These are phyloP conservation scores for Ophiostoma fasciatum DNA, from an alignment of 2,329 filamentous ascomycete species.

Conservation along the genomic window DNA sequence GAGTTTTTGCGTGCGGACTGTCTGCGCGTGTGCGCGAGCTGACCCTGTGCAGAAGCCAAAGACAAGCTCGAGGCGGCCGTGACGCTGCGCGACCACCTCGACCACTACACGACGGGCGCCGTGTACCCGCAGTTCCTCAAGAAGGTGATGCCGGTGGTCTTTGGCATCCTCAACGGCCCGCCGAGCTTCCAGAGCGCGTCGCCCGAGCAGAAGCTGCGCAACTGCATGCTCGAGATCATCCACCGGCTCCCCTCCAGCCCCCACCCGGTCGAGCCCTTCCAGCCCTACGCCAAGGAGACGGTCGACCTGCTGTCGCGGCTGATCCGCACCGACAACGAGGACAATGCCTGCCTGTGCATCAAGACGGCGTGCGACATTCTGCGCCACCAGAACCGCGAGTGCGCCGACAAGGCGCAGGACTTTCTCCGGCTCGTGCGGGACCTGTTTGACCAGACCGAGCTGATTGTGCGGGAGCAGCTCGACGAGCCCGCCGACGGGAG, in stretches of 20 bases:
- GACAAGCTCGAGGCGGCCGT: conserved; percentile 69
- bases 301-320: conserved; percentile 82
- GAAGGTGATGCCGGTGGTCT: conserved; percentile 79
- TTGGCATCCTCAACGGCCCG: conserved; percentile 19
- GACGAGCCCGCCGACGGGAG: conserved; percentile 46
- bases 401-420: conserved; percentile 64
- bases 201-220: conserved; percentile 83
- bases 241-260: conserved; percentile 63
- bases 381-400: conserved; percentile 75
- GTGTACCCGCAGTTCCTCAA: conserved; percentile 65
- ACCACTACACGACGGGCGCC: conserved; percentile 68
- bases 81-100: conserved; percentile 80
- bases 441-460: conserved; percentile 89
- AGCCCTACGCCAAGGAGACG: conserved; percentile 75
- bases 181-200: no score
- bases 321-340: conserved; percentile 87
- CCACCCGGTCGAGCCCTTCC: conserved; percentile 64
- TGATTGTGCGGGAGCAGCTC: conserved; percentile 88
- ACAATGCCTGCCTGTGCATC: conserved; percentile 95
- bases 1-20: conserved; percentile 16
- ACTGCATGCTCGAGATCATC: conserved; percentile 86
- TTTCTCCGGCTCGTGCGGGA: conserved; percentile 90
- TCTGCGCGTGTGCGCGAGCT: background rate
- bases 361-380: conserved; percentile 97
- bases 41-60: conserved; percentile 55